These are phyloP conservation scores for Arthroderma sp. DNA, from an alignment of 2,329 filamentous ascomycete genomes.

Conservation along the genomic window DNA sequence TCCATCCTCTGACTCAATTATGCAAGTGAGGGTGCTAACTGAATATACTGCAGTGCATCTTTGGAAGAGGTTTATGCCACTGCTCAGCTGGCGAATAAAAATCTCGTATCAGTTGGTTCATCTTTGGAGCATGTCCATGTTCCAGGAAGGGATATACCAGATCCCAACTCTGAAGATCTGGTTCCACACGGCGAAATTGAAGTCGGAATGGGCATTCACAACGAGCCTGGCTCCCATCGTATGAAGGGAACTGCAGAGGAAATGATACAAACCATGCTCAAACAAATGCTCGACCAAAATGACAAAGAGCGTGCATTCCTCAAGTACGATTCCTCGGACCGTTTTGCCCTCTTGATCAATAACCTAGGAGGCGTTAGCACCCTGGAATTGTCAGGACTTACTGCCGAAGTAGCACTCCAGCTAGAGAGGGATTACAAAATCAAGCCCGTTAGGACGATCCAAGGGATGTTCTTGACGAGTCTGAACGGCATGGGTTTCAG, in stretches of 20 bases:
- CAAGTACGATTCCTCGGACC: constrained; percentile 44
- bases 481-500: constrained; percentile 62
- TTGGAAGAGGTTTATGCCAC: constrained; percentile 61
- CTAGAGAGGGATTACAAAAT: constrained; percentile 48
- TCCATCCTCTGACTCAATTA: neutral
- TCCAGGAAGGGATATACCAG: constrained; percentile 54
- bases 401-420: constrained; percentile 52
- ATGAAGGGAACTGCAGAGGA: constrained; percentile 39
- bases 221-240: constrained; percentile 47
- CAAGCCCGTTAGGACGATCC: constrained; percentile 48
- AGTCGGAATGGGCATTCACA: constrained; percentile 64
- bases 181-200: constrained; percentile 47
- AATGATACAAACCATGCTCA: constrained; percentile 50
- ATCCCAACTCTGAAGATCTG: constrained; percentile 43
- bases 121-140: constrained; percentile 88
- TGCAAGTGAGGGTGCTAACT: neutral
- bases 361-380: constrained; percentile 58
- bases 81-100: constrained; percentile 58
- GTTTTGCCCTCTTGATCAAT: constrained; percentile 55
- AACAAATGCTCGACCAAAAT: constrained; percentile 49
- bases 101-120: constrained; percentile 73
- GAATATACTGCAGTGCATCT: constrained; percentile 27
- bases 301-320: constrained; percentile 55
- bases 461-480: constrained; percentile 60
- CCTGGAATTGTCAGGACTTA: constrained; percentile 55